phyloP scores from a whole-genome alignment of 2,329 filamentous ascomycete species.

The Teratosphaeria epicoccoides region DNA sequence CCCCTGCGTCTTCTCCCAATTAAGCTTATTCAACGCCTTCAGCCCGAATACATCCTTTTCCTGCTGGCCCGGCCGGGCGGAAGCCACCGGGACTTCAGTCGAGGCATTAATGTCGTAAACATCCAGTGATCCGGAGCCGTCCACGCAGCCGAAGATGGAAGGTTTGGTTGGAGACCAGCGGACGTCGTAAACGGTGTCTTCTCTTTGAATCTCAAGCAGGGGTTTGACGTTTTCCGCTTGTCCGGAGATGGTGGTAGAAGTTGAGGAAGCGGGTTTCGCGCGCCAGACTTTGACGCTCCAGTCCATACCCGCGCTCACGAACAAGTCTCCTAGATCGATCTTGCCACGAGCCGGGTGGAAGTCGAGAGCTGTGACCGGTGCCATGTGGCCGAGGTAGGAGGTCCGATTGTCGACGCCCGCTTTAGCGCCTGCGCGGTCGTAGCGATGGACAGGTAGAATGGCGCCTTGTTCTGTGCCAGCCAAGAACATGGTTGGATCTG shows the following conservation, averaged over 20 bases:
- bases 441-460: conserved; percentile 92
- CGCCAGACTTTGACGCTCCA: conserved; percentile 98
- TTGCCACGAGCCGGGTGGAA: conserved; percentile 90
- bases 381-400: conserved; percentile 80
- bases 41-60: conserved; percentile 26
- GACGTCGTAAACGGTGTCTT: conserved; percentile 94
- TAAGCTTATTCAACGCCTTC: conserved; percentile 83
- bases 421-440: conserved; percentile 94
- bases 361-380: conserved; percentile 89
- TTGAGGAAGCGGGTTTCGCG: conserved; percentile 68
- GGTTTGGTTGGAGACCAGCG: conserved; percentile 92
- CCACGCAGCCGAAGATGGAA: conserved; percentile 87
- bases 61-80: conserved; percentile 41
- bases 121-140: conserved; percentile 84
- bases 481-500: conserved; percentile 94
- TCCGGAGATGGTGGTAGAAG: conserved; percentile 41
- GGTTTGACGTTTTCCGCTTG: conserved; percentile 39
- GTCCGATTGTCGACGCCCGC: conserved; percentile 85
- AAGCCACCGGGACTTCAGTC: conserved; percentile 80
- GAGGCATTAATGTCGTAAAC: conserved; percentile 92
- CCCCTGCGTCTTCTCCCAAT: conserved; percentile 87
- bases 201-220: conserved; percentile 79
- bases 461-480: conserved; percentile 93
- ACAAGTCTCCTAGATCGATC: conserved; percentile 86
- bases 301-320: conserved; percentile 84